Conservation (phyloP, 1,284 basidiomycete species). For the Ganoderma sinense region DNA sequence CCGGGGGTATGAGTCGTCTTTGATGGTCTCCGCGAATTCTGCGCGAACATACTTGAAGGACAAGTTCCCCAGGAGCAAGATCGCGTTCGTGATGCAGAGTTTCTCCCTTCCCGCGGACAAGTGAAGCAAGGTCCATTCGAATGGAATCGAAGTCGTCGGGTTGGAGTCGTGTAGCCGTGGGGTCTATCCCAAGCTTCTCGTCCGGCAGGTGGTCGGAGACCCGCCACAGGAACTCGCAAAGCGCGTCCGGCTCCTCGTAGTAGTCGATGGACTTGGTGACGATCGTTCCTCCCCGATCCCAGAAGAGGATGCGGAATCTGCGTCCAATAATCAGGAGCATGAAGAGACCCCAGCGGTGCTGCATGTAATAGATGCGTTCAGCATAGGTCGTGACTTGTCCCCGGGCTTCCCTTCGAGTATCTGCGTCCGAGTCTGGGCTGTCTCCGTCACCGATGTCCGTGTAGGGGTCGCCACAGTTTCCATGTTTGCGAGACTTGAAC, state of each 20-base stretch:
- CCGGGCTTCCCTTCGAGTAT: neutral
- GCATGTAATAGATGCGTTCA: constrained; percentile 2
- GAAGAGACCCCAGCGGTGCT: constrained; percentile 15
- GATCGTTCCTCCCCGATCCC: constrained; percentile 14
- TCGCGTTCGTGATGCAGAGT: neutral
- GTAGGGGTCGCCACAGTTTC: neutral
- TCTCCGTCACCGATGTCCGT: neutral
- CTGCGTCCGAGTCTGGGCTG: neutral
- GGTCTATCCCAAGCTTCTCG: constrained; percentile 16
- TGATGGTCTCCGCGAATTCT: neutral
- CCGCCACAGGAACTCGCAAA: constrained; percentile 15
- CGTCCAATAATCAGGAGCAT: constrained; percentile 10
- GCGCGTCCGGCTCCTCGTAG: constrained; percentile 6
- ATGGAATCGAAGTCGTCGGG: neutral
- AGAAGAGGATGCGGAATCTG: constrained; percentile 11
- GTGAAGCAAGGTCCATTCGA: constrained; percentile 4
- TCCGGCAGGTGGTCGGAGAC: constrained; percentile 6
- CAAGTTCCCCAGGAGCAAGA: neutral
- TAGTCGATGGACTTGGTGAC: constrained; percentile 19
- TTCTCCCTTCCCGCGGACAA: neutral
- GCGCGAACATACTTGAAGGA: neutral
- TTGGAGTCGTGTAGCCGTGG: constrained; percentile 10
- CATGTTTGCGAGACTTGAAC: neutral
- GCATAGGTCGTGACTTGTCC: neutral
- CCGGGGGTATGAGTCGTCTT: neutral